Conservation (phyloP, 306 rosid species). For the Inga laurina region DNA sequence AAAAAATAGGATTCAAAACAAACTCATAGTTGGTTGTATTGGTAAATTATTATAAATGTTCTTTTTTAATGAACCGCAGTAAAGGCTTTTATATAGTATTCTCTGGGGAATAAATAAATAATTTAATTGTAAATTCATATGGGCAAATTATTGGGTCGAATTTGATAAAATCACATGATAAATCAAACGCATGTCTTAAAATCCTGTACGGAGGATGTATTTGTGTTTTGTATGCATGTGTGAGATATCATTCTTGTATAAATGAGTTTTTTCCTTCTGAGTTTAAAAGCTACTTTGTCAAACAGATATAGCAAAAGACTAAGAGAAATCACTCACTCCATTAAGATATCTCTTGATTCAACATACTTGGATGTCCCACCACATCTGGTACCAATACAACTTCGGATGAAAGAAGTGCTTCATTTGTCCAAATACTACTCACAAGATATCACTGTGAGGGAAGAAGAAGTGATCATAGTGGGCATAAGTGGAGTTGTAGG, state of each 20-base stretch:
- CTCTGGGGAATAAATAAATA: no score
- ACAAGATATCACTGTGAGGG: not conserved
- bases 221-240: not conserved
- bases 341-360: not conserved
- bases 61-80: no score
- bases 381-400: not conserved
- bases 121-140: no score
- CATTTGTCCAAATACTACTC: constrained; percentile 3
- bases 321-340: not conserved
- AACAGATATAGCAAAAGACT: not conserved
- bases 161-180: no score
- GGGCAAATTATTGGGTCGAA: no score
- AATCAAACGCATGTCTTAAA: no score
- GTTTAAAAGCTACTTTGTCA: not conserved
- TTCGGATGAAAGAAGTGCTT: not conserved
- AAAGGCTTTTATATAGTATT: no score
- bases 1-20: no score
- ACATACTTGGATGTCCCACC: not conserved
- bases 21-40: no score
- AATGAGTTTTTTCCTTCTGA: no score
- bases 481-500: not conserved
- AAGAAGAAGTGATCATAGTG: not conserved
- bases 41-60: no score
- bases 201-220: no score
- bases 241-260: not conserved